Conservation (phyloP, 192 early-diverging fungal species). For the Coemansia sp. region DNA sequence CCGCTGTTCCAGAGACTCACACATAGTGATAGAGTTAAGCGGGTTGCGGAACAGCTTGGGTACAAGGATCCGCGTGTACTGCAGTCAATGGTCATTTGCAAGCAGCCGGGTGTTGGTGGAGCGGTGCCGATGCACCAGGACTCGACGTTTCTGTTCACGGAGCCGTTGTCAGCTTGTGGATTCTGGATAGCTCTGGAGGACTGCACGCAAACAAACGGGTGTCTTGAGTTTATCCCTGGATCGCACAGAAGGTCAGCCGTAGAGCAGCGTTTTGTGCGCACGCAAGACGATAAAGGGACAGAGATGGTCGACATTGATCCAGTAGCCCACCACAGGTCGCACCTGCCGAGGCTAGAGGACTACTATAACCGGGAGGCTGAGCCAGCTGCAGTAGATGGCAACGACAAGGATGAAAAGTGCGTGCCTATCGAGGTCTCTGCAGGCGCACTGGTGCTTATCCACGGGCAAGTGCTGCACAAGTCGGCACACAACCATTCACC, state of each 20-base stretch:
- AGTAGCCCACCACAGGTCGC: not conserved
- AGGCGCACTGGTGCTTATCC: conserved; percentile 84
- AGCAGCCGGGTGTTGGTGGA: conserved; percentile 64
- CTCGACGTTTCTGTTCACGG: conserved; percentile 87
- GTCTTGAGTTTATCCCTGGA: conserved; percentile 80
- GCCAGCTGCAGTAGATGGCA: not conserved
- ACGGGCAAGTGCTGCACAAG: conserved; percentile 83
- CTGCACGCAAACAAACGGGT: conserved; percentile 83
- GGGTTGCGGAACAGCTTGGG: conserved; percentile 61
- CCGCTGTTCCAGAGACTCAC: conserved; percentile 73
- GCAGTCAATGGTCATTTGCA: conserved; percentile 93
- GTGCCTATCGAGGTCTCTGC: conserved; percentile 33
- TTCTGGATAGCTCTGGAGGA: conserved; percentile 95
- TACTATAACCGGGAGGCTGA: not conserved
- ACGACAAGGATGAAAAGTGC: not conserved
- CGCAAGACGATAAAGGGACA: conserved; percentile 13
- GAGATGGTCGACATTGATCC: conserved; percentile 43
- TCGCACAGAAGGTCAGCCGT: conserved; percentile 69
- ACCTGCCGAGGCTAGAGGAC: not conserved
- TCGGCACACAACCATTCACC: conserved; percentile 76
- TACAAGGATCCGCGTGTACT: conserved; percentile 73
- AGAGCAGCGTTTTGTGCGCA: conserved; percentile 45
- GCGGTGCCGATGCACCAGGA: conserved; percentile 87
- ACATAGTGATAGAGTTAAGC: conserved; percentile 53
- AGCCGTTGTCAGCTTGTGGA: conserved; percentile 78